phyloP scores from a whole-genome alignment of 2,329 filamentous ascomycete species.

The Emergomyces orientalis region DNA sequence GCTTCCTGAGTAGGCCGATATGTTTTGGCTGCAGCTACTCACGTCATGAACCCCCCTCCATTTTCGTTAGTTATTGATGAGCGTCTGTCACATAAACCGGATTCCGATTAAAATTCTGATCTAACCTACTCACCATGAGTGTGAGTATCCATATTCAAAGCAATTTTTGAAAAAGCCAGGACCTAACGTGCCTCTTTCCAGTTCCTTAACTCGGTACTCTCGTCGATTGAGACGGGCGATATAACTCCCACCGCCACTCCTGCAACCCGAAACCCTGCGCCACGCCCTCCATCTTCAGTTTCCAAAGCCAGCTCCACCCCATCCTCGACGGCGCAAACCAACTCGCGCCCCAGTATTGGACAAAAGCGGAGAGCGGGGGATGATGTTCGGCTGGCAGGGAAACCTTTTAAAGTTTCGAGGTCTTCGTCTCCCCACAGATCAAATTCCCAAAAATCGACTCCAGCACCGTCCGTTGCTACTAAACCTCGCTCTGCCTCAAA shows the following conservation, averaged over 20 bases:
- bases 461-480: neutral
- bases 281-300: slow-evolving; percentile 1
- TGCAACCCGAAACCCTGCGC: slow-evolving; percentile 13
- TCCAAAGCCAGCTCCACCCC: neutral
- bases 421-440: slow-evolving; percentile 1
- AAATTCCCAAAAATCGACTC: slow-evolving; percentile 4
- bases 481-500: neutral
- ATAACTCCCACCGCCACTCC: slow-evolving; percentile 18
- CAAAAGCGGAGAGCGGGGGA: slow-evolving; percentile 5
- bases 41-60: slow-evolving; percentile 5
- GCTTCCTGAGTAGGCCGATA: neutral
- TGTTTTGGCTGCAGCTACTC: slow-evolving; percentile 4
- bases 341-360: neutral
- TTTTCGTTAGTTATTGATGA: slow-evolving; percentile 1
- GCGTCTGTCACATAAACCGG: neutral
- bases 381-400: neutral
- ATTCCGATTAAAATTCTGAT: neutral
- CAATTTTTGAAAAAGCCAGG: neutral
- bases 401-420: slow-evolving; percentile 6
- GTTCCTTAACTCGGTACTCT: slow-evolving; percentile 45
- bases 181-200: slow-evolving; percentile 16
- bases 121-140: slow-evolving; percentile 27
- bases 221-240: slow-evolving; percentile 40
- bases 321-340: neutral
- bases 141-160: slow-evolving; percentile 22